Base-by-base conservation (phyloP, 306 rosid species). In the Cucurbita argyrosperma region DNA sequence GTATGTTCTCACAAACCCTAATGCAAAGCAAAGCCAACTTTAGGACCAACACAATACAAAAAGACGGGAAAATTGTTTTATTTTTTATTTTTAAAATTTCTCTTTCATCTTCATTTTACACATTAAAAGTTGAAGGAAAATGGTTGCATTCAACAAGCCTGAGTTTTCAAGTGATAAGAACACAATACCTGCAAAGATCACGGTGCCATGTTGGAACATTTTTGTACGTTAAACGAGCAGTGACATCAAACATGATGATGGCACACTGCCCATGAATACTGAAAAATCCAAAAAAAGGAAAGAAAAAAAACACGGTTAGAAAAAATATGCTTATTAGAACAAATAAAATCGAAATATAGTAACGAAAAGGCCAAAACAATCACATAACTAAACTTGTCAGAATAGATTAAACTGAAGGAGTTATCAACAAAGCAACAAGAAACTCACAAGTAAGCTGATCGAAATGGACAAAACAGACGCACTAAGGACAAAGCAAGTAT, bases 191-290 rank as follows among this genome's bases (percentile, higher is more conserved):
- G 23, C 94, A 86, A 78, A 88, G 94, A 77, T 88, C 94, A 6
- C 94, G 86, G 35, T 88, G 94, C 94, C 94, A 88, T 18, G 94
- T 88, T 19, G 94, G 90, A 9, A 88, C 90, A 51, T 88, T 88
- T 47, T 86, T 88, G 84, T 88, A 88, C 19, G 93, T 86, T 49
- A 86, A 64, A 6, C 93, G 81, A 3, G 93, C 93, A 61, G 93
- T 88, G 35, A 88, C 93, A 79, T 88, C 93, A 40, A 88, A 88
- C 93, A 88, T 88, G 45, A 88, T 88, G 21, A 88, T 88, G 0
- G 90, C 93, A 84, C 93, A 88, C 53, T 88, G 93, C 21, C 93
- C 93, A 37, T 74, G 77, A 46, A 74, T 74, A 26, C 77, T 74
- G 70, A 55, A 43, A 14, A 43, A 26, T 9, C 5, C 54, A 50